A percentile compares a stretch with the other conserved stretches of the same genome.
Conservation (phyloP, 495 filamentous ascomycete species). For the Xylaria acuta region DNA sequence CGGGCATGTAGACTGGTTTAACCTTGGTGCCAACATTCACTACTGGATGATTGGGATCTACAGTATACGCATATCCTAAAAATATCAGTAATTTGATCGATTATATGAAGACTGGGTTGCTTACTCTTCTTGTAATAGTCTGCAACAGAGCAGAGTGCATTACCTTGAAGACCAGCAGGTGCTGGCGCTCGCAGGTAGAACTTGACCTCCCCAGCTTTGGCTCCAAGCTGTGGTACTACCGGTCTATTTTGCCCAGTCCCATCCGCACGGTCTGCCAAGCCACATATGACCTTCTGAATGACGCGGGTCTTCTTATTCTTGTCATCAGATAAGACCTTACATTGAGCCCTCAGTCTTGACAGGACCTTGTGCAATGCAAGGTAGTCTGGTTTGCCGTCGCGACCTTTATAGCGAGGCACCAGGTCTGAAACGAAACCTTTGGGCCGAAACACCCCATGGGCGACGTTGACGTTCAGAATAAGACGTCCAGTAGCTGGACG, state of each 20-base stretch:
- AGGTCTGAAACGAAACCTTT: conserved; percentile 34
- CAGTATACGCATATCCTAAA: conserved; percentile 42
- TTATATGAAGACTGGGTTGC: background rate
- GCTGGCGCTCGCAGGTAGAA: conserved; percentile 50
- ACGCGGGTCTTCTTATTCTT: conserved; percentile 6
- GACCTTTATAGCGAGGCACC: conserved; percentile 18
- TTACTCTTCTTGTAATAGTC: conserved; percentile 45
- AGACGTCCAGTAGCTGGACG: conserved; percentile 68
- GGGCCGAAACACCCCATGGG: conserved; percentile 54
- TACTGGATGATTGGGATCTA: conserved; percentile 59
- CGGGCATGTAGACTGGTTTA: conserved; percentile 68
- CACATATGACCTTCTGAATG: conserved; percentile 24
- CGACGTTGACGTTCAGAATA: conserved; percentile 65
- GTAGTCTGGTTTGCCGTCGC: background rate
- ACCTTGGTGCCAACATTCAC: conserved; percentile 70
- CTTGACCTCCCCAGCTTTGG: conserved; percentile 51
- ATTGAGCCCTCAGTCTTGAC: conserved; percentile 49
- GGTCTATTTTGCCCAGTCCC: conserved; percentile 39
- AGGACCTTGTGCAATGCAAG: conserved; percentile 50
- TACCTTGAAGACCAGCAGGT: conserved; percentile 33
- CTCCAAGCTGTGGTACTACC: conserved; percentile 44
- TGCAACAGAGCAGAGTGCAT: conserved; percentile 38
- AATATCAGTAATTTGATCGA: conserved; percentile 25
- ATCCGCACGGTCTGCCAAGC: conserved; percentile 42
- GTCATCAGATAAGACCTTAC: conserved; percentile 51